Evolutionary conservation across 2,329 filamentous ascomycete species (phyloP).

Genomic region (Knufia fluminis): DNA sequence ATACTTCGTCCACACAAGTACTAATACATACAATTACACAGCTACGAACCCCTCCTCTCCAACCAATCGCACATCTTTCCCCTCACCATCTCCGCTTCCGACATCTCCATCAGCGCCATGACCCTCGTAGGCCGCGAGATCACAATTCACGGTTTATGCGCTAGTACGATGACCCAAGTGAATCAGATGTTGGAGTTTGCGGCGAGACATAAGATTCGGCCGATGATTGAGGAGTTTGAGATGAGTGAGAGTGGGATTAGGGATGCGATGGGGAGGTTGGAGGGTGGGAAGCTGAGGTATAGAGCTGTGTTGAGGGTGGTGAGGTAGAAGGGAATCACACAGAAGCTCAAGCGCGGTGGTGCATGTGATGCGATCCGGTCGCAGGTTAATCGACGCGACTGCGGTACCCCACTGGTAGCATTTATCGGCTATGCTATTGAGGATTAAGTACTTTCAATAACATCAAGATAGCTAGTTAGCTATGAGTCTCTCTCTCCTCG

Average conservation of each 20-base stretch:
- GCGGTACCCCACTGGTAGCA: no score
- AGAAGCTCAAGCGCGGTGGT: no score
- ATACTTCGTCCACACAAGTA: neutral
- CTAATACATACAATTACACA: constrained; percentile 5
- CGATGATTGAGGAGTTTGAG: constrained; percentile 56
- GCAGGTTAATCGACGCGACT: no score
- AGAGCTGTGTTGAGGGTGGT: constrained; percentile 31
- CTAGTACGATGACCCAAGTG: constrained; percentile 48
- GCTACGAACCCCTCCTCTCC: constrained; percentile 26
- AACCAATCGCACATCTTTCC: constrained; percentile 27
- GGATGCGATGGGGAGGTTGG: constrained; percentile 39
- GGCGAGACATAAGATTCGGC: constrained; percentile 51
- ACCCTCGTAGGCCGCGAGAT: constrained; percentile 26
- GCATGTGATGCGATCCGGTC: no score
- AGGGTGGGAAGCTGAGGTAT: constrained; percentile 42
- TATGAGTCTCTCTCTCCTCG: no score
- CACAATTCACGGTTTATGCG: constrained; percentile 41
- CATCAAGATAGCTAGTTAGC: no score
- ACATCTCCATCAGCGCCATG: constrained; percentile 6
- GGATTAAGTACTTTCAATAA: no score
- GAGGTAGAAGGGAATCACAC: no score
- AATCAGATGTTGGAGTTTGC: constrained; percentile 60
- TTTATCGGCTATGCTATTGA: no score
- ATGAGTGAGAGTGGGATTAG: constrained; percentile 43
- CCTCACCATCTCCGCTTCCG: constrained; percentile 23